A percentile compares a stretch with the other conserved stretches of the same genome.
Conservation (phyloP, 2,329 filamentous ascomycete genomes). For the Aschersonia sp. region DNA sequence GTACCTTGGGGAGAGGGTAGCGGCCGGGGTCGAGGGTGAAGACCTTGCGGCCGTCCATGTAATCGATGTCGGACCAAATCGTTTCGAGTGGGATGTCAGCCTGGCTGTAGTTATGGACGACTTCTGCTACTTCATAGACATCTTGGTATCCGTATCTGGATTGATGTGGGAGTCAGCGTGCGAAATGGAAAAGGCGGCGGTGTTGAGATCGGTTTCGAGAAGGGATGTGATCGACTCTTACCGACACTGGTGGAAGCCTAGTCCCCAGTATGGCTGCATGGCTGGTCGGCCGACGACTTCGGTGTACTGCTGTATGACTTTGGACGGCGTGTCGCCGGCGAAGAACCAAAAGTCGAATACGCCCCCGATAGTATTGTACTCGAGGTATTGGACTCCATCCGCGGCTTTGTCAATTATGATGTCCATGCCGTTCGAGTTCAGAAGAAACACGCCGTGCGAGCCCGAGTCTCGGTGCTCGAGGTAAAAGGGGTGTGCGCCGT, state of each 20-base stretch:
- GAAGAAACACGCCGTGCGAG: slow-evolving; percentile 51
- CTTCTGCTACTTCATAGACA: slow-evolving; percentile 49
- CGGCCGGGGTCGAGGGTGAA: slow-evolving; percentile 52
- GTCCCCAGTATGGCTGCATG: slow-evolving; percentile 51
- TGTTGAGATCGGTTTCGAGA: too few relatives aligned
- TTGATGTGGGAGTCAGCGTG: too few relatives aligned
- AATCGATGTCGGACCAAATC: slow-evolving; percentile 62
- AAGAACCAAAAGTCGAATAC: slow-evolving; percentile 60
- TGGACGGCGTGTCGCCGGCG: slow-evolving; percentile 40
- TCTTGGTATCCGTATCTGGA: slow-evolving; percentile 47
- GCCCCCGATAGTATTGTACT: slow-evolving; percentile 69
- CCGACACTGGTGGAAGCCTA: slow-evolving; percentile 45
- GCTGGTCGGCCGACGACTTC: slow-evolving; percentile 39
- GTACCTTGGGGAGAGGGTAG: slow-evolving; percentile 47
- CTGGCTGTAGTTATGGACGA: slow-evolving; percentile 50
- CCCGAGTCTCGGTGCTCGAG: slow-evolving; percentile 50
- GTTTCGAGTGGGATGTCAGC: slow-evolving; percentile 57
- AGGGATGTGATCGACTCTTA: too few relatives aligned
- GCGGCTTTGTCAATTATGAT: slow-evolving; percentile 54
- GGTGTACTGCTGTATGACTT: slow-evolving; percentile 45
- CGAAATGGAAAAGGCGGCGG: too few relatives aligned
- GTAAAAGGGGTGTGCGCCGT: slow-evolving; percentile 64
- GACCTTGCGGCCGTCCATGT: slow-evolving; percentile 22
- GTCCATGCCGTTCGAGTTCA: slow-evolving; percentile 67
- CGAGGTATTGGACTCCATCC: slow-evolving; percentile 42